Percentiles rank a stretch among this genome's conserved stretches.
These are phyloP conservation scores for Solanum megistacrolobum DNA, from an alignment of 257 asterid species.

Conservation along the genomic window DNA sequence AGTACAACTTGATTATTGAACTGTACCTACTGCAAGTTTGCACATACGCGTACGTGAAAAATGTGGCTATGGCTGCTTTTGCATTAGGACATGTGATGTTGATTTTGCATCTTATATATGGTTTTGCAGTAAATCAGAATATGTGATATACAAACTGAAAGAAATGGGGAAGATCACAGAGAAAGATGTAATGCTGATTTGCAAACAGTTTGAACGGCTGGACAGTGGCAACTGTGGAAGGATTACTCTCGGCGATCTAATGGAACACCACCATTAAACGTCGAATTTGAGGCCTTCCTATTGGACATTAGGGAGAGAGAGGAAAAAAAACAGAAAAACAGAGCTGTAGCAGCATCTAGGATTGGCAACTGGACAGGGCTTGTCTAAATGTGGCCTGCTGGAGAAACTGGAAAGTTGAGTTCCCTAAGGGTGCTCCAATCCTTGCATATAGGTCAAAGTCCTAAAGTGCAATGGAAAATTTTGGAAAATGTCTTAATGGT, in stretches of 20 bases:
- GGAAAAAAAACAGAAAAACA: not conserved
- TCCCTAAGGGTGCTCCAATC: not conserved
- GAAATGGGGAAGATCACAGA: slow-evolving; percentile 77
- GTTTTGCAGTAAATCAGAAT: slow-evolving; percentile 76
- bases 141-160: slow-evolving; percentile 81
- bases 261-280: slow-evolving; percentile 20
- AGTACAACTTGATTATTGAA: not conserved
- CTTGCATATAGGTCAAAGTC: not conserved
- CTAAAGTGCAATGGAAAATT: not conserved
- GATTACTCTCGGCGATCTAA: slow-evolving; percentile 79
- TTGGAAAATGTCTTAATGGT: not conserved
- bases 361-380: not conserved
- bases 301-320: not conserved
- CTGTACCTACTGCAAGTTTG: not conserved
- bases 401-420: not conserved
- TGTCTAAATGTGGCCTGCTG: not conserved
- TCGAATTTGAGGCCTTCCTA: not conserved
- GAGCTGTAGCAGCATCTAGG: not conserved
- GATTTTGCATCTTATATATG: not conserved
- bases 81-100: not conserved
- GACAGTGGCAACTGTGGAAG: slow-evolving; percentile 83
- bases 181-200: slow-evolving; percentile 56
- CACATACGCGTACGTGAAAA: not conserved
- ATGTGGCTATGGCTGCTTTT: not conserved
- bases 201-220: slow-evolving; percentile 71